Evolutionary conservation across 2,329 filamentous ascomycete genomes (phyloP).

Genomic region (Didymella glomerata): DNA sequence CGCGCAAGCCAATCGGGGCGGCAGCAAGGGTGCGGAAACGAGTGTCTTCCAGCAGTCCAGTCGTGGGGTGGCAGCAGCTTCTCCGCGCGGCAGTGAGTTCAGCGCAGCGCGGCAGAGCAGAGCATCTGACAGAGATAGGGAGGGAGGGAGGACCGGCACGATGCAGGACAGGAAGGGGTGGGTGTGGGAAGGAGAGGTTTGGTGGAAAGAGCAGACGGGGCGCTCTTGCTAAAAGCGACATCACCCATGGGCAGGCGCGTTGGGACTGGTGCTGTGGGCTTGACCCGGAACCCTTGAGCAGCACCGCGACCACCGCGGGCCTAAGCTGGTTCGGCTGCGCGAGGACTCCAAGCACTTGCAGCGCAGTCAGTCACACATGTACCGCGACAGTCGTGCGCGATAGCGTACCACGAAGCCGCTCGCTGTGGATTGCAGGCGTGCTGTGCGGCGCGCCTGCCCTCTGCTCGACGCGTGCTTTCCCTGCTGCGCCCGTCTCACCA

Average conservation of each 20-base stretch:
- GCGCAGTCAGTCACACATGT: conserved; percentile 33
- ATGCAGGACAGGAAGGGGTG: conserved; percentile 16
- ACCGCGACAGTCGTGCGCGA: conserved; percentile 23
- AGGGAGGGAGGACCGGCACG: conserved; percentile 24
- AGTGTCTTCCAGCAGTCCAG: not conserved
- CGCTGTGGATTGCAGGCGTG: not conserved
- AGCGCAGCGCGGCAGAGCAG: conserved; percentile 16
- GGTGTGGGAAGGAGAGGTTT: conserved; percentile 22
- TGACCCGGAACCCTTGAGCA: conserved; percentile 21
- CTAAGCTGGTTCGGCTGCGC: conserved; percentile 34
- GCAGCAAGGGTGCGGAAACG: conserved; percentile 22
- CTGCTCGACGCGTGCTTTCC: conserved; percentile 11
- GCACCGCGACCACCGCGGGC: conserved; percentile 19
- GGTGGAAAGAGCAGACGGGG: conserved; percentile 24
- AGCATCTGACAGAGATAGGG: conserved; percentile 20
- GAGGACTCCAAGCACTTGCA: conserved; percentile 21
- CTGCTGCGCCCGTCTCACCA: conserved; percentile 9
- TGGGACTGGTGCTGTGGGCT: conserved; percentile 24
- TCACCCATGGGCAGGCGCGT: conserved; percentile 25
- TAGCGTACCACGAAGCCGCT: conserved; percentile 12
- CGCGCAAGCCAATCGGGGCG: conserved; percentile 28
- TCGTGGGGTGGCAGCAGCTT: conserved; percentile 10
- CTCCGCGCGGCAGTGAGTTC: conserved; percentile 12
- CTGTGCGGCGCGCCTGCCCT: conserved; percentile 10
- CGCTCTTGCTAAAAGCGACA: conserved; percentile 26